Evolutionary conservation across 169 alveolate genomes (phyloP).

Genomic region (Plasmodium sp.): DNA sequence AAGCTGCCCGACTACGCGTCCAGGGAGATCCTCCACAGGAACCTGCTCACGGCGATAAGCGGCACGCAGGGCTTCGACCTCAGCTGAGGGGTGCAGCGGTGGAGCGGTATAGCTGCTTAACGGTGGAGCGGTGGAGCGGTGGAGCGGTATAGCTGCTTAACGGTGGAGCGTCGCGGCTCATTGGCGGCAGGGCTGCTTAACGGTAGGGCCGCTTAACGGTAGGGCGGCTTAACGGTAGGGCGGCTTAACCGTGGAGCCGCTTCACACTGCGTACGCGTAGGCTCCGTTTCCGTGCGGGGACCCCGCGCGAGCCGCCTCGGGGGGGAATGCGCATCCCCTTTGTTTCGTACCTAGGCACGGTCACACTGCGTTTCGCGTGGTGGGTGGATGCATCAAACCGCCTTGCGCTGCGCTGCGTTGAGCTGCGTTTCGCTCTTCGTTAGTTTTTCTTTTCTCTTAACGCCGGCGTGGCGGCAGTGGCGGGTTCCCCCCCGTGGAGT

Average conservation of each 20-base stretch:
- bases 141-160: not conserved
- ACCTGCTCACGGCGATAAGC: conserved; percentile 90
- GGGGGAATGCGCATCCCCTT: not conserved
- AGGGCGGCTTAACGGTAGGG: too few relatives aligned
- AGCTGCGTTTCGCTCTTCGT: not conserved
- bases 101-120: not conserved
- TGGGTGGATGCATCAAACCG: not conserved
- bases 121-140: too few relatives aligned
- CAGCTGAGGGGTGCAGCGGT: conserved; percentile 74
- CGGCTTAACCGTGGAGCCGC: too few relatives aligned
- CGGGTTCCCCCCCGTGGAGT: not conserved
- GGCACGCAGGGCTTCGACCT: conserved; percentile 94
- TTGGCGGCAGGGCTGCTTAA: too few relatives aligned
- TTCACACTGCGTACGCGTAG: not conserved
- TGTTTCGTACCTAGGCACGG: not conserved
- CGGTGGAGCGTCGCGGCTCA: too few relatives aligned
- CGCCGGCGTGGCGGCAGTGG: not conserved
- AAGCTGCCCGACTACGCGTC: conserved; percentile 95
- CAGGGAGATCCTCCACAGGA: conserved; percentile 84
- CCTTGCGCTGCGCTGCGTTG: not conserved
- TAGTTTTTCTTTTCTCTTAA: not conserved
- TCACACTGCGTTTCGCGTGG: not conserved
- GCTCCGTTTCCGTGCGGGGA: not conserved
- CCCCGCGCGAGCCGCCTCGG: not conserved
- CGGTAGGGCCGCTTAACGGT: too few relatives aligned